These are phyloP conservation scores for Nigrospora sphaerica DNA, from an alignment of 2,329 filamentous ascomycete species.

Conservation along the genomic window DNA sequence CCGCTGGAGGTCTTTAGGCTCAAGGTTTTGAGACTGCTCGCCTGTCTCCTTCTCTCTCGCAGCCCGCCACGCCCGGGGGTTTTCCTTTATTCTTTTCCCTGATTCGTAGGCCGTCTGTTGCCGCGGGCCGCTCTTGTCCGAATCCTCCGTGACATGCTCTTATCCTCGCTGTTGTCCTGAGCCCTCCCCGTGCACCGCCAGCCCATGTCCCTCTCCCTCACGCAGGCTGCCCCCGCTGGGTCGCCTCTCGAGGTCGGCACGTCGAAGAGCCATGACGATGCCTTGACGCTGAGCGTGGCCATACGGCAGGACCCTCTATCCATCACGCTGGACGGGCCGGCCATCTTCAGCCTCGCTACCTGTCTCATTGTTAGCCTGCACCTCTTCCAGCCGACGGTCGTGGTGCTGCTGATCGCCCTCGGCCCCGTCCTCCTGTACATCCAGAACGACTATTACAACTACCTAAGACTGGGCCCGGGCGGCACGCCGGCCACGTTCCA, in stretches of 20 bases:
- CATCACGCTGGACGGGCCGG: constrained; percentile 43
- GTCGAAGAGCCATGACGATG: constrained; percentile 7
- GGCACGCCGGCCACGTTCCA: constrained; percentile 68
- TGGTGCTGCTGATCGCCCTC: constrained; percentile 42
- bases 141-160: too few species aligned
- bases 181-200: too few species aligned
- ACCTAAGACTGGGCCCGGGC: constrained; percentile 70
- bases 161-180: too few species aligned
- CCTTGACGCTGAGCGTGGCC: constrained; percentile 30
- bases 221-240: constrained; percentile 13
- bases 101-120: neutral
- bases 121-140: too few species aligned
- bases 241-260: constrained; percentile 12
- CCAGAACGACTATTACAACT: constrained; percentile 68
- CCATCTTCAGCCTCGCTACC: constrained; percentile 37
- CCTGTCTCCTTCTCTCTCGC: neutral
- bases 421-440: constrained; percentile 43
- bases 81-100: neutral
- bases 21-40: constrained; percentile 5
- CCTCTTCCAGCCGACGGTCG: constrained; percentile 37
- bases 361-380: constrained; percentile 45
- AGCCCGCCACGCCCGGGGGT: neutral
- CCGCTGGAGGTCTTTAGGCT: constrained; percentile 1
- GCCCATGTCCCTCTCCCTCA: constrained; percentile 17
- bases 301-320: constrained; percentile 44